Evolutionary conservation across 208 protist species (phyloP).

Genomic region (Crithidia fasciculata): DNA sequence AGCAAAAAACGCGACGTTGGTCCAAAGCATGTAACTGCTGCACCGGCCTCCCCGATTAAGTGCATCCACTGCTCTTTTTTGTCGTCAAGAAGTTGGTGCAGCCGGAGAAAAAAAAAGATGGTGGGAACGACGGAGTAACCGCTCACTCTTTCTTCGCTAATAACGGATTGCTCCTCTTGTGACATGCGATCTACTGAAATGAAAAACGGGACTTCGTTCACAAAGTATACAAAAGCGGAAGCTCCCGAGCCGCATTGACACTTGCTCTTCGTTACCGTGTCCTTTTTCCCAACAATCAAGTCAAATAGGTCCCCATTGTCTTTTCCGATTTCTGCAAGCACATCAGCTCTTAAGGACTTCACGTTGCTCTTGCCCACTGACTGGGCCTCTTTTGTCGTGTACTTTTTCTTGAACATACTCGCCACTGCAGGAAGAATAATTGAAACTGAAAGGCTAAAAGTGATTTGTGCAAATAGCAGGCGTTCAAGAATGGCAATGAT

Average conservation of each 20-base stretch:
- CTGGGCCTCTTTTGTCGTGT: slow-evolving; percentile 47
- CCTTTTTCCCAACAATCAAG: slow-evolving; percentile 61
- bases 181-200: slow-evolving; percentile 48
- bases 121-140: slow-evolving; percentile 46
- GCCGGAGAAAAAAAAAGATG: slow-evolving; percentile 66
- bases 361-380: slow-evolving; percentile 55
- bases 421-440: too few relatives aligned
- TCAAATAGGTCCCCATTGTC: slow-evolving; percentile 48
- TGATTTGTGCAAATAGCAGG: too few relatives aligned
- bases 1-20: slow-evolving; percentile 70
- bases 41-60: slow-evolving; percentile 25
- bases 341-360: slow-evolving; percentile 51
- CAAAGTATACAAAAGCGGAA: slow-evolving; percentile 45
- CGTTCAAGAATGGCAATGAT: too few relatives aligned
- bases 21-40: slow-evolving; percentile 47
- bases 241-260: slow-evolving; percentile 50
- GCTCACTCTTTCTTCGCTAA: slow-evolving; percentile 13
- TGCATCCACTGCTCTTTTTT: slow-evolving; percentile 27
- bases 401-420: slow-evolving; percentile 76
- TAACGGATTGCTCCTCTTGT: slow-evolving; percentile 31
- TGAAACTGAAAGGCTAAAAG: too few relatives aligned
- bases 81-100: slow-evolving; percentile 30
- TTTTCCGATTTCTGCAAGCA: slow-evolving; percentile 43
- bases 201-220: slow-evolving; percentile 66
- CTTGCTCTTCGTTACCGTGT: slow-evolving; percentile 37